A percentile compares a stretch with the other conserved stretches of the same genome.
Evolutionary conservation across 352 stramenopile genomes (phyloP).

Genomic region (Thraustochytrium sp.): DNA sequence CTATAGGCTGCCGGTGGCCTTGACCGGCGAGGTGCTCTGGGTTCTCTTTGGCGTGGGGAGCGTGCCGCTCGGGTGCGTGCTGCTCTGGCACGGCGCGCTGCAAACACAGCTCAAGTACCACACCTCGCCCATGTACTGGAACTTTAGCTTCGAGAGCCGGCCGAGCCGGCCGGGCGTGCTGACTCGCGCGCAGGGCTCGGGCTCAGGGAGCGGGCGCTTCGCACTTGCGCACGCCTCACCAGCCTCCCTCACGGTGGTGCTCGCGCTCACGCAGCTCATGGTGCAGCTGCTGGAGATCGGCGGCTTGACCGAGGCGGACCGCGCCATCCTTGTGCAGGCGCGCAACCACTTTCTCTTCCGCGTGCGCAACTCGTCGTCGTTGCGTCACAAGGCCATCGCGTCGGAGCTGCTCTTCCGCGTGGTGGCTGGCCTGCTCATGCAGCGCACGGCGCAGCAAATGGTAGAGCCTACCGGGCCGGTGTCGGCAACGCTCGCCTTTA

Average conservation of each 20-base stretch:
- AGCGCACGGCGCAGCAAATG: conserved; percentile 22
- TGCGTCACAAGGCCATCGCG: conserved; percentile 35
- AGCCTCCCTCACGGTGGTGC: neutral
- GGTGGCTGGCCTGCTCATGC: conserved; percentile 5
- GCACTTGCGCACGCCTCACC: conserved; percentile 12
- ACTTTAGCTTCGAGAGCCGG: conserved; percentile 17
- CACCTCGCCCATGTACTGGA: neutral
- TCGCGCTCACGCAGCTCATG: conserved; percentile 5
- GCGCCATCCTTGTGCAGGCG: conserved; percentile 1
- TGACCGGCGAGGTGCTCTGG: neutral
- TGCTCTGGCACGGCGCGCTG: conserved; percentile 2
- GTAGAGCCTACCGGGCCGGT: conserved; percentile 23
- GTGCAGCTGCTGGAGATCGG: conserved; percentile 30
- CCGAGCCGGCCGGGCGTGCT: neutral
- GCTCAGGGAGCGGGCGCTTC: neutral
- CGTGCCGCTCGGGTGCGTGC: neutral
- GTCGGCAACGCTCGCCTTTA: conserved; percentile 4
- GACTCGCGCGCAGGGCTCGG: neutral
- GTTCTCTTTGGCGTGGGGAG: neutral
- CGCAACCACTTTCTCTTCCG: conserved; percentile 38
- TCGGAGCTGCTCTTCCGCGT: conserved; percentile 26
- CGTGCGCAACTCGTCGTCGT: neutral
- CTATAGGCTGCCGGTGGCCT: neutral
- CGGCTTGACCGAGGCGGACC: neutral
- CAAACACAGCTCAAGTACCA: conserved; percentile 19